Evolutionary conservation across 148 eudicot species (phyloP), one percentile per base, ranked within the genome.

Genomic region (Mesembryanthemum crystallinum): DNA sequence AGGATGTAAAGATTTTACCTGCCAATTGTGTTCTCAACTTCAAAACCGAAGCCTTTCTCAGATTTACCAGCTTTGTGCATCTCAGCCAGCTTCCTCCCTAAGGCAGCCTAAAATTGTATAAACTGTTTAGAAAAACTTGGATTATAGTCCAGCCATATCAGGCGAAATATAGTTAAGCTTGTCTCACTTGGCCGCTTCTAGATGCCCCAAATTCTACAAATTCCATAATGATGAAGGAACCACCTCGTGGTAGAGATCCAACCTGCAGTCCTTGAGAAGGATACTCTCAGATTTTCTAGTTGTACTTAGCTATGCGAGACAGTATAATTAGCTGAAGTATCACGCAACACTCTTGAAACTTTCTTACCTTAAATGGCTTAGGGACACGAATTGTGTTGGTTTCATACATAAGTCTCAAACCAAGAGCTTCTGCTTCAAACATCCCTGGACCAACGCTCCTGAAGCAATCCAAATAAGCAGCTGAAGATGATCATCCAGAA

Each of bases 371-470:
- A 78, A 79, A 90, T 76, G 97, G 99, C 78, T 76, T 87, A 66
- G 99, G 99, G 67, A 95, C 96, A 64, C 89, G 97, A 61, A 95
- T 92, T 35, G 97, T 81, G 76, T 71, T 72, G 57, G 97, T 95
- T 81, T 92, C 97, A 66, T 87, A 84, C 97, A 95, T 95, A 61
- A 89, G 90, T 76, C 76, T 84, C 65, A 95, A 88, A 37, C 99
- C 99, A 82, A 90, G 82, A 77, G 94, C 97, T 85, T 95, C 99
- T 58, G 92, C 99, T 81, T 95, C 97, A 85, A 95, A 95, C 99
- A 95, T 95, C 4, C 80, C 79, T 57, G 92, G 91, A 43, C 90
- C 99, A 59, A 92, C 80, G 60, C 88, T 87, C 94, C 97, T 95
- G 87, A 81, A 79, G 28, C 54, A 63, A 30, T 77, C 59, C 42